Percentiles rank a stretch among this genome's conserved stretches.
Conservation (phyloP, 2,329 filamentous ascomycete genomes). For the Macroventuria anomochaeta region DNA sequence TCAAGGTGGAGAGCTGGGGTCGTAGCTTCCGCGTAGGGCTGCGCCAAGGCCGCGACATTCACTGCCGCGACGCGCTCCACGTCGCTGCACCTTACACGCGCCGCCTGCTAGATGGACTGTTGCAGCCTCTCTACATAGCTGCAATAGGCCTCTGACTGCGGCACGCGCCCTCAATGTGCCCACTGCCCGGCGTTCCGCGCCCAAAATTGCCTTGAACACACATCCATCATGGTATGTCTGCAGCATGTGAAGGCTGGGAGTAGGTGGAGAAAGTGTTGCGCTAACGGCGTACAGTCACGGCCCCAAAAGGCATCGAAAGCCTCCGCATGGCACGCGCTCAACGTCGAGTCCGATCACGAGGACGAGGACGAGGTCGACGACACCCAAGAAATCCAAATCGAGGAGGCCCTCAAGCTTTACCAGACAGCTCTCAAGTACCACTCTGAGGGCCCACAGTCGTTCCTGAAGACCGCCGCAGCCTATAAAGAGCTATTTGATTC, state of each 20-base stretch:
- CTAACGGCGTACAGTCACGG: constrained; percentile 44
- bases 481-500: constrained; percentile 87
- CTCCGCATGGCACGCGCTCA: constrained; percentile 78
- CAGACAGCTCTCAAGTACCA: constrained; percentile 90
- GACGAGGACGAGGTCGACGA: constrained; percentile 91
- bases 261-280: neutral
- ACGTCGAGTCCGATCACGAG: constrained; percentile 91
- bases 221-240: constrained; percentile 14
- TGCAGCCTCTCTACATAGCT: neutral
- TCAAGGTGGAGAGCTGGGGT: constrained; percentile 23
- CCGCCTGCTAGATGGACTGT: neutral
- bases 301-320: constrained; percentile 22
- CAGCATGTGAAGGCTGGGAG: constrained; percentile 2
- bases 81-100: constrained; percentile 5
- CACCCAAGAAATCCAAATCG: constrained; percentile 94
- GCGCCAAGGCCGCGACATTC: constrained; percentile 19
- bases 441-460: constrained; percentile 79
- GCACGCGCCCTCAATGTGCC: constrained; percentile 10
- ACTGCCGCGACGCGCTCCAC: constrained; percentile 16
- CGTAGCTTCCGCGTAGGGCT: constrained; percentile 25
- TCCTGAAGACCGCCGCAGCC: constrained; percentile 76
- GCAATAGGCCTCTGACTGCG: constrained; percentile 2
- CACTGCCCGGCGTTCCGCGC: constrained; percentile 1
- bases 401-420: constrained; percentile 94
- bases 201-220: constrained; percentile 1